phyloP scores from a whole-genome alignment of 1,284 basidiomycete genomes.

The Takashimella koratensis region DNA sequence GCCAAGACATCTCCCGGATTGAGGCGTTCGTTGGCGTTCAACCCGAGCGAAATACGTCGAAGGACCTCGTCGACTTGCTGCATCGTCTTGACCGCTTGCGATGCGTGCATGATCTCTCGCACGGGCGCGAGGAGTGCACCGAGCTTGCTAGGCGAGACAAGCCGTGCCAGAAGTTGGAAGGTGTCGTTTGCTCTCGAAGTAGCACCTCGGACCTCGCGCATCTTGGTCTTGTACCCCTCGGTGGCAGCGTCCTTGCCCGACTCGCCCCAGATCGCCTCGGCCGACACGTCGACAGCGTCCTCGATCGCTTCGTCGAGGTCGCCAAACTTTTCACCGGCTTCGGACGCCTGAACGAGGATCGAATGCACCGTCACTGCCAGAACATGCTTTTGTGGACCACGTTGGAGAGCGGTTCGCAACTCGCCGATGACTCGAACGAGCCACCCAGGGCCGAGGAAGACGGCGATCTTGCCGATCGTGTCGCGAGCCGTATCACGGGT shows the following conservation, averaged over 20 bases:
- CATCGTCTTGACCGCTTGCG: conserved; percentile 77
- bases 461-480: conserved; percentile 76
- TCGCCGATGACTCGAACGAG: conserved; percentile 74
- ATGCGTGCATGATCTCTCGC: conserved; percentile 80
- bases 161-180: conserved; percentile 72
- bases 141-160: conserved; percentile 70
- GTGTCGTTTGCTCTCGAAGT: conserved; percentile 77
- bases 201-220: conserved; percentile 80
- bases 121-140: conserved; percentile 74
- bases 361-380: conserved; percentile 82
- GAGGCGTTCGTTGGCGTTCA: conserved; percentile 78
- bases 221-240: conserved; percentile 92
- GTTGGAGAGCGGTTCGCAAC: conserved; percentile 72
- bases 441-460: conserved; percentile 69
- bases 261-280: conserved; percentile 92
- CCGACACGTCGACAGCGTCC: conserved; percentile 73
- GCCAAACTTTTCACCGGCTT: conserved; percentile 57
- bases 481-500: conserved; percentile 85
- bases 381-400: conserved; percentile 92
- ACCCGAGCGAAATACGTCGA: conserved; percentile 72
- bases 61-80: conserved; percentile 84
- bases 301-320: conserved; percentile 73
- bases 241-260: conserved; percentile 84
- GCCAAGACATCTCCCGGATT: conserved; percentile 68
- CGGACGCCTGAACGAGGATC: conserved; percentile 66